Conservation (phyloP, 2,329 filamentous ascomycete genomes). For the Aureobasidium mangrovei region DNA sequence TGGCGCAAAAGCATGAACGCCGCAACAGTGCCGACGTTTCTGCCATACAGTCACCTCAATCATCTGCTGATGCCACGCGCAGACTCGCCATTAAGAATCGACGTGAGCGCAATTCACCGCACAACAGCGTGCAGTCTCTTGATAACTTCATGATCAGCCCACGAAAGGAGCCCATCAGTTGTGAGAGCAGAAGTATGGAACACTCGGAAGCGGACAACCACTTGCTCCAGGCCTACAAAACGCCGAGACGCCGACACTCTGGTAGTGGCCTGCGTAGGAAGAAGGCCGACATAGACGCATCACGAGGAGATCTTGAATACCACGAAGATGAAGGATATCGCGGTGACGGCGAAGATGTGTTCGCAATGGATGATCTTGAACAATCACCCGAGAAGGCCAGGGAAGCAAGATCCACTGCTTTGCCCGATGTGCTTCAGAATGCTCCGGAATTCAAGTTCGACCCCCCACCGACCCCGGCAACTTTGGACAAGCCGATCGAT, state of each 20-base stretch:
- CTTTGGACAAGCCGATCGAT: constrained; percentile 24
- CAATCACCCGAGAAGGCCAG: constrained; percentile 5
- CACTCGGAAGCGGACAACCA: constrained; percentile 9
- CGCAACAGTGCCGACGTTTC: constrained; percentile 33
- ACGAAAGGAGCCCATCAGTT: not conserved
- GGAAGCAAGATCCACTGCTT: not conserved
- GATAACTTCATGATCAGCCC: constrained; percentile 5
- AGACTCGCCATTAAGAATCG: constrained; percentile 34
- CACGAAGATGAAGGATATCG: constrained; percentile 83
- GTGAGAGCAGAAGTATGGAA: constrained; percentile 13
- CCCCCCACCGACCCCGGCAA: not conserved
- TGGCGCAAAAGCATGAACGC: constrained; percentile 21
- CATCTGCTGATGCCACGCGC: constrained; percentile 28
- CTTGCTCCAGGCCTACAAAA: constrained; percentile 6
- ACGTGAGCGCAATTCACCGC: constrained; percentile 8
- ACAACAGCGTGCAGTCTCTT: constrained; percentile 5
- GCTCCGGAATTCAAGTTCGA: not conserved
- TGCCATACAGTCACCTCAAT: constrained; percentile 22
- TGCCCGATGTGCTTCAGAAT: not conserved
- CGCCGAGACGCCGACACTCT: constrained; percentile 63
- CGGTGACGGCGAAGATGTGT: constrained; percentile 65
- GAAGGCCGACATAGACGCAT: constrained; percentile 53
- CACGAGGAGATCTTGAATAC: constrained; percentile 74
- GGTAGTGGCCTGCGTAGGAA: constrained; percentile 75
- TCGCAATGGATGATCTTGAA: constrained; percentile 53